Percentiles rank a stretch among this genome's conserved stretches.
These are phyloP conservation scores for Kurtzmaniella cleridarum DNA, from an alignment of 805 yeast genomes.

Conservation along the genomic window DNA sequence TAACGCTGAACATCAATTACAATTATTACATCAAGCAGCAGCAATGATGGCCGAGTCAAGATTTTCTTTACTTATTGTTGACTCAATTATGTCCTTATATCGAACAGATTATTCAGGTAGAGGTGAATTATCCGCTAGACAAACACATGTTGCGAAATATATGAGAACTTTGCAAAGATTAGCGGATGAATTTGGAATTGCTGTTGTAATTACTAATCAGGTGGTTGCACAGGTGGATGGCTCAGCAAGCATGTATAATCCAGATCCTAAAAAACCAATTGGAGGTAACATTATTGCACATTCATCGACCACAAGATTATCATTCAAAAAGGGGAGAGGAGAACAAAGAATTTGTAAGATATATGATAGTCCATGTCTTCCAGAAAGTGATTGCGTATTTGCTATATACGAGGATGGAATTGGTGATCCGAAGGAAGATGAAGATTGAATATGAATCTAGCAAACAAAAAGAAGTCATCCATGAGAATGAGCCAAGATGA, in stretches of 20 bases:
- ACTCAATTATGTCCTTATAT: slow-evolving; percentile 93
- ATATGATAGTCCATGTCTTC: slow-evolving; percentile 93
- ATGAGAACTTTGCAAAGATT: slow-evolving; percentile 87
- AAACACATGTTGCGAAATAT: slow-evolving; percentile 87
- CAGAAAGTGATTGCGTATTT: slow-evolving; percentile 91
- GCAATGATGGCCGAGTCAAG: slow-evolving; percentile 94
- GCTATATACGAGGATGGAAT: slow-evolving; percentile 96
- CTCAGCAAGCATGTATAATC: slow-evolving; percentile 74
- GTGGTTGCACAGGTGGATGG: slow-evolving; percentile 98
- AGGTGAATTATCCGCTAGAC: slow-evolving; percentile 93
- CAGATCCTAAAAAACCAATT: slow-evolving; percentile 97
- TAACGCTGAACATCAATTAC: slow-evolving; percentile 93
- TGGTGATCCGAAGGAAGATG: slow-evolving; percentile 88
- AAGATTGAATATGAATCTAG: slow-evolving; percentile 10
- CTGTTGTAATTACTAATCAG: slow-evolving; percentile 87
- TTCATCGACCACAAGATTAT: slow-evolving; percentile 88
- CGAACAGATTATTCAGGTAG: slow-evolving; percentile 94
- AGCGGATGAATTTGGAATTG: slow-evolving; percentile 97
- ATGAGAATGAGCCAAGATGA: no score
- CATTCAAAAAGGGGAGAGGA: slow-evolving; percentile 85
- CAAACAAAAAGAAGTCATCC: neutral
- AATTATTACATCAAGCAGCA: slow-evolving; percentile 82
- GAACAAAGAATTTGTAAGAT: slow-evolving; percentile 92
- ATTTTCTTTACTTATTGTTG: slow-evolving; percentile 87
- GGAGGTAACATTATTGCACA: slow-evolving; percentile 98